These are phyloP conservation scores for Diutina pseudorugosa DNA, from an alignment of 1,139 yeast species.

Conservation along the genomic window DNA sequence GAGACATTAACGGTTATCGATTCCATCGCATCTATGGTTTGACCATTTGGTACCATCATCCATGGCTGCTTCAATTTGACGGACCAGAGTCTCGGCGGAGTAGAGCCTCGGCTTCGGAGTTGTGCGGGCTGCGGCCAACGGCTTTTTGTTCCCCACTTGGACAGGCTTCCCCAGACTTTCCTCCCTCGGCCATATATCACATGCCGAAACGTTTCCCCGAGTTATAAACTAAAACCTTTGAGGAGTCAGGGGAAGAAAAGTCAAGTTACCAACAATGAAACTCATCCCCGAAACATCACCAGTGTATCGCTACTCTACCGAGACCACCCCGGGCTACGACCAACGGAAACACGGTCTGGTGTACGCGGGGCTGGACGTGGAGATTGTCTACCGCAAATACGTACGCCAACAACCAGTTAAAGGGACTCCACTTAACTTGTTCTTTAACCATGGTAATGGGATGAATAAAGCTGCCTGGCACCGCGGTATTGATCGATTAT, in stretches of 20 bases:
- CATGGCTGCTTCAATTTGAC: too few species aligned
- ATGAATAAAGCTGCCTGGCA: constrained; percentile 57
- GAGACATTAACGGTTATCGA: too few species aligned
- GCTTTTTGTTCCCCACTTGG: neutral
- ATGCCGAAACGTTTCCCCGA: neutral
- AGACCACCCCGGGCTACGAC: neutral
- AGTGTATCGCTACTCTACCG: neutral
- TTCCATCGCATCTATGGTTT: too few species aligned
- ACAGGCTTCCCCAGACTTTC: neutral
- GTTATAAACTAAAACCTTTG: neutral
- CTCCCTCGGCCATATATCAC: neutral
- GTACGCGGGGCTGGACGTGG: neutral
- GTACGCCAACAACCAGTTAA: neutral
- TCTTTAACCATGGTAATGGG: constrained; percentile 62
- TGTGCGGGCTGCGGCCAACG: neutral
- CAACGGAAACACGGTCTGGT: neutral
- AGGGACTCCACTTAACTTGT: constrained; percentile 26
- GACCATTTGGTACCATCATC: too few species aligned
- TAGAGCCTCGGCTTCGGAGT: neutral
- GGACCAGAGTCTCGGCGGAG: too few species aligned
- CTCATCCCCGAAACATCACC: neutral
- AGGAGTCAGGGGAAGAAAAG: neutral
- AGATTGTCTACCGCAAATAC: neutral
- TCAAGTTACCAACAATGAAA: neutral
- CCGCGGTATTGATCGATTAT: constrained; percentile 34